These are phyloP conservation scores for Clavulina sp. DNA, from an alignment of 768 basidiomycete genomes.

Conservation along the genomic window DNA sequence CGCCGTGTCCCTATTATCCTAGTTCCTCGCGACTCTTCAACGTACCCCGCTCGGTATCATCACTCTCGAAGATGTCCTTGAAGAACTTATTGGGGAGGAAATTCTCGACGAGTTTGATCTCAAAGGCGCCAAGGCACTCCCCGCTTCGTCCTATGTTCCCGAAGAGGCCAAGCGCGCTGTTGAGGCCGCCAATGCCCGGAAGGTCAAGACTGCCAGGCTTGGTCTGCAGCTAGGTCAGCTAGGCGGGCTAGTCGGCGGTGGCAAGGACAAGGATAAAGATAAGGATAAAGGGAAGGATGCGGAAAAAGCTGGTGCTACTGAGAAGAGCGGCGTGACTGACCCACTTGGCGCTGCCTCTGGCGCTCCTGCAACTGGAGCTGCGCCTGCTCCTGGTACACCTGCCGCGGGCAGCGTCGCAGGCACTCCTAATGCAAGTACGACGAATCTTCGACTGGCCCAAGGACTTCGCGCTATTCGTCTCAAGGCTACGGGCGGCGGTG, in stretches of 20 bases:
- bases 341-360: not conserved
- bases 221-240: too few relatives aligned
- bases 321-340: not conserved
- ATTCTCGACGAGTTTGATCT: conserved; percentile 84
- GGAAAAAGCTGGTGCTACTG: not conserved
- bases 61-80: conserved; percentile 82
- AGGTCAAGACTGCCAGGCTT: too few relatives aligned
- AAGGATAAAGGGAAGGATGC: not conserved
- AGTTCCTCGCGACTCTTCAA: conserved; percentile 72
- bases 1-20: not conserved
- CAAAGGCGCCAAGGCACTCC: conserved; percentile 29
- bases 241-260: not conserved
- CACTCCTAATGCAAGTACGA: too few relatives aligned
- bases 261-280: not conserved
- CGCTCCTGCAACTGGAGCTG: not conserved
- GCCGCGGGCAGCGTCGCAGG: not conserved
- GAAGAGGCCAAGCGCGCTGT: conserved; percentile 14
- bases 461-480: not conserved
- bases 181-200: not conserved
- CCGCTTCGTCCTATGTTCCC: conserved; percentile 27
- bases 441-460: not conserved
- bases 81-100: conserved; percentile 87
- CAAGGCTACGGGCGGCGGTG: not conserved
- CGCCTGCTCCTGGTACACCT: not conserved
- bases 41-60: conserved; percentile 84